phyloP scores from a whole-genome alignment of 2,329 filamentous ascomycete species.

The Fusarium denticulatum region DNA sequence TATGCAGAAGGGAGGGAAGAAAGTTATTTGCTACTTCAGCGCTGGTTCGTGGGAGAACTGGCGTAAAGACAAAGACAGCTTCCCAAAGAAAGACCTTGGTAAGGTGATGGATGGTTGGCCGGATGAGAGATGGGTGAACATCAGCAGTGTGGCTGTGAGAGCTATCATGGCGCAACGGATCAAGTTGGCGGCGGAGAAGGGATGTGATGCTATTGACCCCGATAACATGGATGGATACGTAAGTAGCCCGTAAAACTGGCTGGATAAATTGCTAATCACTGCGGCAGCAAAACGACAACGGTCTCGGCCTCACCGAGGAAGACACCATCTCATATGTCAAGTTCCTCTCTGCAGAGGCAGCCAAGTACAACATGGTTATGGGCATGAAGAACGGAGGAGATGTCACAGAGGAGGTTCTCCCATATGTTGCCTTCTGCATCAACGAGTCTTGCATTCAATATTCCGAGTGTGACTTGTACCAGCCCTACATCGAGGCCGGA shows the following conservation, averaged over 20 bases:
- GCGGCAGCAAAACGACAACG: constrained; percentile 64
- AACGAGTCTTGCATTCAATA: constrained; percentile 74
- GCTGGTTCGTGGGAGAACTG: constrained; percentile 74
- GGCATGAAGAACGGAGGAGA: constrained; percentile 74
- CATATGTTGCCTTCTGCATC: constrained; percentile 70
- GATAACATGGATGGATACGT: constrained; percentile 75
- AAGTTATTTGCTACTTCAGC: constrained; percentile 79
- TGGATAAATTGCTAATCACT: background rate
- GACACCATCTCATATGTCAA: constrained; percentile 67
- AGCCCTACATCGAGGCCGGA: constrained; percentile 58
- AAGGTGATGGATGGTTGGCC: constrained; percentile 69
- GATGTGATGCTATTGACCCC: constrained; percentile 74
- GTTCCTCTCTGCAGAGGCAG: constrained; percentile 66
- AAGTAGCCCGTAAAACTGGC: too few species aligned
- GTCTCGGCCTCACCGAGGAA: constrained; percentile 63
- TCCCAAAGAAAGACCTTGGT: constrained; percentile 66
- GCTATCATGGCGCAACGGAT: constrained; percentile 71
- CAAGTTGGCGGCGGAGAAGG: constrained; percentile 65
- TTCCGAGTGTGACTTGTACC: constrained; percentile 66
- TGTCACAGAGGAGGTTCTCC: constrained; percentile 61
- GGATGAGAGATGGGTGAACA: constrained; percentile 72
- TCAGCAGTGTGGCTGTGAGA: constrained; percentile 65
- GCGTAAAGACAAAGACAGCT: constrained; percentile 66
- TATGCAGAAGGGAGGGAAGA: constrained; percentile 65
- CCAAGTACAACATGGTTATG: constrained; percentile 62